Conservation (phyloP, 2,329 filamentous ascomycete genomes). For the Arthrobotrys musiformis region DNA sequence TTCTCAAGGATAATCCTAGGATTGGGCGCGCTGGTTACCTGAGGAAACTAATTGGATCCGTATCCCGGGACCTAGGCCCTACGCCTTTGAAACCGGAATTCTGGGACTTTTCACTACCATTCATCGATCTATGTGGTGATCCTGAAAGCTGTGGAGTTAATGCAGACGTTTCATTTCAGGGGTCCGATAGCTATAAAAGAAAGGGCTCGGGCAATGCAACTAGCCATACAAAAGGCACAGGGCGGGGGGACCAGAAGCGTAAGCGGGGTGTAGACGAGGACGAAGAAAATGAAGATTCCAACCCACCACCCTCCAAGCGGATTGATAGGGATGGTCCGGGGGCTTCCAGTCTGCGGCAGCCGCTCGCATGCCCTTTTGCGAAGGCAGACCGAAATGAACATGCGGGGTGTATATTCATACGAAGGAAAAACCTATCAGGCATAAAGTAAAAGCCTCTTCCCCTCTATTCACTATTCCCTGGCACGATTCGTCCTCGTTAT, state of each 20-base stretch:
- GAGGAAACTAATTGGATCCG: neutral
- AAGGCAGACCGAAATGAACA: neutral
- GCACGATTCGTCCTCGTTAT: no score
- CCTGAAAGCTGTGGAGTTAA: neutral
- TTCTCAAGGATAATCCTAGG: neutral
- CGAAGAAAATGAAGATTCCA: neutral
- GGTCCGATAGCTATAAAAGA: neutral
- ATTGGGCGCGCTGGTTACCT: neutral
- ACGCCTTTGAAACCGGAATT: neutral
- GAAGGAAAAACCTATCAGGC: slow-evolving; percentile 22
- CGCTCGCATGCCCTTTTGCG: slow-evolving; percentile 24
- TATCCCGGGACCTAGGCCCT: neutral
- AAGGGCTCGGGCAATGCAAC: neutral
- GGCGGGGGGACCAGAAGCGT: neutral
- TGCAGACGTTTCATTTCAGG: neutral
- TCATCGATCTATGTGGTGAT: neutral
- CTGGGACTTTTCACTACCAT: neutral
- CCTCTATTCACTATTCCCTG: no score
- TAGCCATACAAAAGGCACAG: neutral
- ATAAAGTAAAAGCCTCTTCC: slow-evolving; percentile 20
- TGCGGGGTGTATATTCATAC: neutral
- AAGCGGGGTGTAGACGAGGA: neutral
- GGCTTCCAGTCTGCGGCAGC: neutral
- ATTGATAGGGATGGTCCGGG: neutral
- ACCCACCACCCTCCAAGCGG: slow-evolving; percentile 8